Evolutionary conservation across 495 filamentous ascomycete species (phyloP).

Genomic region (Evansstolkia leycettana): DNA sequence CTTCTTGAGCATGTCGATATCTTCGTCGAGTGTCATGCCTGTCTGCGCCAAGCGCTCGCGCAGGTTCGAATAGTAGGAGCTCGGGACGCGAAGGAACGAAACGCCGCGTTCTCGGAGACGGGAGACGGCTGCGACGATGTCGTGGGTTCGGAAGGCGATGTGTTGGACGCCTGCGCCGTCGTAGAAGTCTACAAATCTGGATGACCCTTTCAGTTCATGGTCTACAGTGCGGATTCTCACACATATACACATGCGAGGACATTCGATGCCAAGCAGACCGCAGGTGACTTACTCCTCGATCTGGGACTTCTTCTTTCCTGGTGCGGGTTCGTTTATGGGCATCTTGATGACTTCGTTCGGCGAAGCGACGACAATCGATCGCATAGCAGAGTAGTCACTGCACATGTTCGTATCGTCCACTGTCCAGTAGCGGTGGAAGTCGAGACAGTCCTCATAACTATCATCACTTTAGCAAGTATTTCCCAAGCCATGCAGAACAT

Average conservation of each 20-base stretch:
- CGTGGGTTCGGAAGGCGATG: constrained; percentile 61
- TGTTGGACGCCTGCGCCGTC: constrained; percentile 69
- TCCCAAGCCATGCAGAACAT: too few species aligned
- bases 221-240: too few species aligned
- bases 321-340: constrained; percentile 82
- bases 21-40: constrained; percentile 42
- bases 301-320: constrained; percentile 62
- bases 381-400: constrained; percentile 71
- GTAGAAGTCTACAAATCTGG: constrained; percentile 56
- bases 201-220: background rate
- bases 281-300: constrained; percentile 70
- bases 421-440: constrained; percentile 80
- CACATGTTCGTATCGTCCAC: constrained; percentile 70
- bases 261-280: too few species aligned
- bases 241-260: too few species aligned
- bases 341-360: constrained; percentile 67
- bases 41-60: constrained; percentile 38
- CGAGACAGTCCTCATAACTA: constrained; percentile 61
- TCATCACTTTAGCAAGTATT: background rate
- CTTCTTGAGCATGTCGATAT: constrained; percentile 52
- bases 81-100: constrained; percentile 65
- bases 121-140: constrained; percentile 55
- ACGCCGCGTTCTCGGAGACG: constrained; percentile 57
- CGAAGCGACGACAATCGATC: constrained; percentile 64
- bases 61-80: constrained; percentile 60